Evolutionary conservation across 139 green algal genomes (phyloP), one percentile per base, ranked within the genome.

Genomic region (Picochlorum sp.): DNA sequence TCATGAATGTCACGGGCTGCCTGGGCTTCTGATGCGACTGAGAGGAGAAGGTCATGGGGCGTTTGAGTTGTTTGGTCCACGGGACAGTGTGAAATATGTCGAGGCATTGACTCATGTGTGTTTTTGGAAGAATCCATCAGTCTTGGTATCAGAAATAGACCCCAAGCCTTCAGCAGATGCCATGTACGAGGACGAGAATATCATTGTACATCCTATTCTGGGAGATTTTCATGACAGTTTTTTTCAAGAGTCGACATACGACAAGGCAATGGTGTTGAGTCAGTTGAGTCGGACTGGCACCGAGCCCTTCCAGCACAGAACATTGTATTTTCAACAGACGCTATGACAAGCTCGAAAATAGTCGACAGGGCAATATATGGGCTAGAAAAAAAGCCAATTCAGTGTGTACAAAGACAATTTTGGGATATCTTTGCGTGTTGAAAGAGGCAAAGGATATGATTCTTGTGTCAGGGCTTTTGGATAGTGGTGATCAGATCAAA

Each of bases 11-110:
- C 21, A 2, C 52, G 28, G 32, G 21, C 8, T 45, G 26, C 18
- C 64, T 0, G 82, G 80, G 1, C 64, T 92, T 45, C 34, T 91
- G 34, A 85, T 92, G 73, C 68, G 85, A 18, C 70, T 90, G 37
- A 75, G 79, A 7, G 63, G 73, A 11, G 85, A 92, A 34, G 85
- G 85, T 0, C 78, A 87, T 49, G 75, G 66, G 2, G 9, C 65
- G 14, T 14, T 92, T 55, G 51, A 75, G 28, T 30, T 90, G 44
- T 28, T 86, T 16, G 85, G 82, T 1, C 85, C 84, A 5, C 15
- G 21, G 13, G 23, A 32, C 49, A 79, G 74, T 37, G 14, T 49
- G 13, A 11, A 38, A 0, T 52, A 24, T 7, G 51, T 89, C 10
- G 50, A 66, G 5, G 69, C 68, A 34, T 49, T 90, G 55, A 45